Evolutionary conservation across 1,139 yeast genomes (phyloP), one percentile per base, ranked within the genome.

Genomic region (Yamadazyma friedrichii): DNA sequence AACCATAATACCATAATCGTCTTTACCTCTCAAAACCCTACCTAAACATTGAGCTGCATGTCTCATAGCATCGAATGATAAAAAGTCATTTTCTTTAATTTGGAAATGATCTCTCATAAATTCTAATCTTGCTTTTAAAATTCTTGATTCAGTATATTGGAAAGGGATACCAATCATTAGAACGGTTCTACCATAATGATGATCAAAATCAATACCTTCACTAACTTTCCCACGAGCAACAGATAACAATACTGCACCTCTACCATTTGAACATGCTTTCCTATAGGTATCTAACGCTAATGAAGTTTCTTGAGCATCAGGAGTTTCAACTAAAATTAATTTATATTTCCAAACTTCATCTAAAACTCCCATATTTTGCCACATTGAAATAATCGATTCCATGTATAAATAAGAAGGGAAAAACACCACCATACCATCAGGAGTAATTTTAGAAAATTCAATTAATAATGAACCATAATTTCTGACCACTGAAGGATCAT

Each of bases 11-110:
- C 99, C 99, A 61, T 94, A 93, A 65, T 93, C 99, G 59, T 93
- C 97, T 59, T 93, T 93, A 49, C 99, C 98, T 67, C 99, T 80
- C 51, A 93, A 69, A 41, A 93, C 98, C 58, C 99, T 80, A 11
- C 99, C 99, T 55, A 93, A 66, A 65, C 99, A 93, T 64, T 93
- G 99, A 0, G 99, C 98, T 2, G 98, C 99, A 68, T 93, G 99
- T 58, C 99, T 80, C 98, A 93, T 94, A 26, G 99, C 99, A 65
- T 93, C 99, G 74, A 93, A 93, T 16, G 98, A 89, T 35, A 93
- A 64, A 58, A 93, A 93, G 55, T 94, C 98, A 57, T 88, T 91
- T 56, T 93, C 98, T 48, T 88, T 76, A 41, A 93, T 93, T 53
- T 88, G 95, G 58, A 80, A 91, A 57, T 89, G 91, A 58, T 93